These are phyloP conservation scores for Saksenaea vasiformis DNA, from an alignment of 371 early-diverging fungal genomes.

Conservation along the genomic window DNA sequence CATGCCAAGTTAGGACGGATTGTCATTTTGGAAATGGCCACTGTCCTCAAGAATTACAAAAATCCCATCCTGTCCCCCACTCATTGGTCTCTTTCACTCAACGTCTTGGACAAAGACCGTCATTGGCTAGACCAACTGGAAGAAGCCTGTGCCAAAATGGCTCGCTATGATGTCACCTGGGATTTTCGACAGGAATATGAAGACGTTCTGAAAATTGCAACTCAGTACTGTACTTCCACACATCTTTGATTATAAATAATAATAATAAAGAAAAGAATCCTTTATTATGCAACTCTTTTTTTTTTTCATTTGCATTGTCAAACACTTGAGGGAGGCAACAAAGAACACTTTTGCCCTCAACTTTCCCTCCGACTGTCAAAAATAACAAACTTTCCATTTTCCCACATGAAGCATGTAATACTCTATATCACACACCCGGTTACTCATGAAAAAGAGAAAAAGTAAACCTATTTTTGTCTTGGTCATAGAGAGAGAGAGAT, in stretches of 20 bases:
- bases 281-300: not conserved
- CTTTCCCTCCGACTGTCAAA: not conserved
- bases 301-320: conserved; percentile 5
- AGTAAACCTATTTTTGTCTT: too few species aligned
- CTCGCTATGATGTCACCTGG: conserved; percentile 42
- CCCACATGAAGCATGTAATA: too few species aligned
- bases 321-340: conserved; percentile 1
- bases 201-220: conserved; percentile 32
- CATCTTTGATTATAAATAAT: not conserved
- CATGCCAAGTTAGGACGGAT: conserved; percentile 39
- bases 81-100: not conserved
- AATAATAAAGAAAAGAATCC: too few species aligned
- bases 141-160: conserved; percentile 23
- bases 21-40: conserved; percentile 37
- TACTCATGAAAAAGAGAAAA: too few species aligned
- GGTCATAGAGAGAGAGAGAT: too few species aligned
- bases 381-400: not conserved
- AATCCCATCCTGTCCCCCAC: not conserved
- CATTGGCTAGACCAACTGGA: conserved; percentile 29
- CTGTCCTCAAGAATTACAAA: conserved; percentile 23
- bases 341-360: too few species aligned
- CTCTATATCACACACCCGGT: too few species aligned
- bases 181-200: conserved; percentile 44
- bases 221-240: conserved; percentile 18
- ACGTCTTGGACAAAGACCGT: not conserved